Base-by-base conservation (phyloP, 228 moss, liverwort and hornwort genomes). In the Sphagnum magellanicum region DNA sequence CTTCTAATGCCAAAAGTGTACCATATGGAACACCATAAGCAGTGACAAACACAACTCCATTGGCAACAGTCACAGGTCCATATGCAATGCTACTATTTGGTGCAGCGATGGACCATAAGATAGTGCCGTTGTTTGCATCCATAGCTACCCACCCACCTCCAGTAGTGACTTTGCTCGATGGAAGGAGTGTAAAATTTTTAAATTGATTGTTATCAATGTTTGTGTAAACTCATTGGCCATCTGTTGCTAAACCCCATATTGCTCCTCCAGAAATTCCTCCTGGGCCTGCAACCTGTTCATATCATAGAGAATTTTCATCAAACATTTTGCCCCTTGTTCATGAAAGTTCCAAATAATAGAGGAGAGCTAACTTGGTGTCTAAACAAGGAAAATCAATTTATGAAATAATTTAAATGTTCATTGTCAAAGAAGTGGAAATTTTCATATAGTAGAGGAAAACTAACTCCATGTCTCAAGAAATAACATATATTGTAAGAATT, bases 101-200 rank as follows among this genome's bases (percentile, higher is more conserved):
- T 15, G 74, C 68, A 11, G 79, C 63, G 5, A 71, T 76, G 48
- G 76, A 76, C 78, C 78, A 79, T 51, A 78, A 50, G 15, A 74
- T 60, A 4, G 50, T 49, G 4, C 76, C 75, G 0, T 60, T 78
- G 7, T 72, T 49, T 4, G 78, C 81, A 52, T 78, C 71, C 63
- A 84, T 14, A 15, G 81, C 81, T 9, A 78, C 71, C 76, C 78
- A 84, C 0, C 71, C 81, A 4, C 78, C 81, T 50, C 77, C 64
- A 0, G 59, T 70, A 4, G 63, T 66, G 4, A 58, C 9, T n/a
- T 71, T 52, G 64, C 52, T 71, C 6, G 73, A 75, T 6, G 84
- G 81, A 6, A 84, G 17, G 61, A 76, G 61, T 8, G 65, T 73
- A n/a, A 66, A 81, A 5, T 59, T 65, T 5, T 12, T 8, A 0